These are phyloP conservation scores for Triticum turgidum DNA, from an alignment of 176 grass and related monocot genomes.

Conservation along the genomic window DNA sequence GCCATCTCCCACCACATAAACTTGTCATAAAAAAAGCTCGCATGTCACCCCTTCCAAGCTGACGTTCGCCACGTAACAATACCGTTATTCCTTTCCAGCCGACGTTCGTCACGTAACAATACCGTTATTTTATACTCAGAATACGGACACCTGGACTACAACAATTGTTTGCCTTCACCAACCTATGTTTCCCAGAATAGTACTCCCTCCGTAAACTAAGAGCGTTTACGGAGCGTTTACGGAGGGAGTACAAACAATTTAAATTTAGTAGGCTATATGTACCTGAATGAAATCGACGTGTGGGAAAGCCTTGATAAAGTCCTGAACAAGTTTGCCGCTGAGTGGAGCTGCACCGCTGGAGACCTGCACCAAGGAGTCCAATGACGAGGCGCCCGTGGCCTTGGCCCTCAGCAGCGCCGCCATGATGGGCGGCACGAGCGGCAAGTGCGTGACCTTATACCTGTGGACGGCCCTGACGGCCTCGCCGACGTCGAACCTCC, in stretches of 20 bases:
- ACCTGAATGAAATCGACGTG: conserved; percentile 89
- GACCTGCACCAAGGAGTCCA: conserved; percentile 60
- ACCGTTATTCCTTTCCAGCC: neutral
- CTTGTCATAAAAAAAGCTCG: no score
- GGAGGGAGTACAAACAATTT: neutral
- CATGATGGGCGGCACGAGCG: conserved; percentile 65
- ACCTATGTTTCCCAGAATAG: neutral
- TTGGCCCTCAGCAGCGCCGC: conserved; percentile 40
- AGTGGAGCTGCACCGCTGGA: conserved; percentile 68
- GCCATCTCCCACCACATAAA: no score
- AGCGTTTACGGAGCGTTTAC: no score
- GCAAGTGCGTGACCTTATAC: conserved; percentile 71
- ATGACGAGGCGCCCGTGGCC: neutral
- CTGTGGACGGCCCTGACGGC: conserved; percentile 43
- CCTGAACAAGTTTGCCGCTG: conserved; percentile 28
- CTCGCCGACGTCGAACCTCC: conserved; percentile 49
- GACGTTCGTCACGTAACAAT: no score
- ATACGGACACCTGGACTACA: neutral
- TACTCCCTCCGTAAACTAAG: no score
- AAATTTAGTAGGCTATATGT: neutral
- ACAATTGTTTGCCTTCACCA: neutral
- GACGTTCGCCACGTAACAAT: no score
- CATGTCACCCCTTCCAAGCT: no score
- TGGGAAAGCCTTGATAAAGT: conserved; percentile 65
- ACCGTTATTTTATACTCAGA: neutral